Evolutionary conservation across 345 rosid species (phyloP).

Genomic region (Lumnitzera littorea): DNA sequence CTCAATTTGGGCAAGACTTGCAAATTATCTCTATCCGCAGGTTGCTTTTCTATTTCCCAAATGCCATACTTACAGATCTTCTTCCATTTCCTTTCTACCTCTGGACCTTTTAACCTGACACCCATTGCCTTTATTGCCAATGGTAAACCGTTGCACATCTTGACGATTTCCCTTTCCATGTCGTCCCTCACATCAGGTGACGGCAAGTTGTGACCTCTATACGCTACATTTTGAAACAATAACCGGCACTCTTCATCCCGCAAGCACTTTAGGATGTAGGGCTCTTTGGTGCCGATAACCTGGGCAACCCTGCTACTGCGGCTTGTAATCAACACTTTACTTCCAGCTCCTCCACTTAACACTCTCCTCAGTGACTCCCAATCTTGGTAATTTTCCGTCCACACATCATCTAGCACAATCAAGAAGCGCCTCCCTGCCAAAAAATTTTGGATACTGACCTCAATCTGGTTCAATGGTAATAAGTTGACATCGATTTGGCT

Average conservation of each 20-base stretch:
- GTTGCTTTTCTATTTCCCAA: constrained; percentile 6
- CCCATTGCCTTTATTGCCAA: constrained; percentile 12
- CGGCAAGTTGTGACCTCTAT: not conserved
- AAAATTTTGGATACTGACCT: not conserved
- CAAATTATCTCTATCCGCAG: not conserved
- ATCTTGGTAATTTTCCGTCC: constrained; percentile 6
- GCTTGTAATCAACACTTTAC: constrained; percentile 12
- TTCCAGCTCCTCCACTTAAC: constrained; percentile 10
- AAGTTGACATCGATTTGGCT: too few species aligned
- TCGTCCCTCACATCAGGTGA: not conserved
- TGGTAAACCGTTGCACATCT: constrained; percentile 15
- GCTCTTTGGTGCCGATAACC: constrained; percentile 1
- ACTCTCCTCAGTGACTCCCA: not conserved
- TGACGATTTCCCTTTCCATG: constrained; percentile 6
- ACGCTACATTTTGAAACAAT: constrained; percentile 9
- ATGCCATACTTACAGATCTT: not conserved
- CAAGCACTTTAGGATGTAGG: constrained; percentile 7
- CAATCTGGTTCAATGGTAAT: not conserved
- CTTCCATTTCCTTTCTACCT: constrained; percentile 6
- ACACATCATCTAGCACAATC: constrained; percentile 18
- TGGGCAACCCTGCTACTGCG: constrained; percentile 6
- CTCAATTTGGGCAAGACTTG: constrained; percentile 10
- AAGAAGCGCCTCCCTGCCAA: constrained; percentile 14
- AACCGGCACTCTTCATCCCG: constrained; percentile 9
- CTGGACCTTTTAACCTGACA: constrained; percentile 6